Percentiles rank a stretch among this genome's conserved stretches.
Evolutionary conservation across 768 basidiomycete species (phyloP).

Genomic region (Piloderma croceum): DNA sequence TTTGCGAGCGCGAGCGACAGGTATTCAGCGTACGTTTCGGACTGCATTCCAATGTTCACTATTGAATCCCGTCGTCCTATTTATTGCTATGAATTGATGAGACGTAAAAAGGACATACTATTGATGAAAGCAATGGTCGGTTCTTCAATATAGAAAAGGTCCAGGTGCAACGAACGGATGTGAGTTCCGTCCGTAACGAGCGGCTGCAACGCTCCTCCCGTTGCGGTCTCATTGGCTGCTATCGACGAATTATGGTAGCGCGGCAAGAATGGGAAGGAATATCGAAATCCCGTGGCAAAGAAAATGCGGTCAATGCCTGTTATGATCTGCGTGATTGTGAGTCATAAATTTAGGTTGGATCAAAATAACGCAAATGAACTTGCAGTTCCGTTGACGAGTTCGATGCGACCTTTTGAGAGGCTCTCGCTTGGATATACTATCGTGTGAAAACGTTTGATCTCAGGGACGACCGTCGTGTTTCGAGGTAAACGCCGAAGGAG

Average conservation of each 20-base stretch:
- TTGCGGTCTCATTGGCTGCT: slow-evolving; percentile 8
- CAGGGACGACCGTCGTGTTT: slow-evolving; percentile 20
- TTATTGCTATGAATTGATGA: too few species aligned
- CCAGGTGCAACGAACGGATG: slow-evolving; percentile 23
- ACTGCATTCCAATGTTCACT: slow-evolving; percentile 10
- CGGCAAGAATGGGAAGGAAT: slow-evolving; percentile 27
- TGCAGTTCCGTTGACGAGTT: slow-evolving; percentile 23
- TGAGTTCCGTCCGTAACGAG: slow-evolving; percentile 23
- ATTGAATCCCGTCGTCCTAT: too few species aligned
- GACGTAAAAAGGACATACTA: slow-evolving; percentile 1
- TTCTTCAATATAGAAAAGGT: slow-evolving; percentile 28
- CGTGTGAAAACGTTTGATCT: slow-evolving; percentile 22
- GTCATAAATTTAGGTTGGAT: too few species aligned
- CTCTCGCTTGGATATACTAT: background rate
- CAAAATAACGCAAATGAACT: background rate
- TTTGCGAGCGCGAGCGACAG: slow-evolving; percentile 23
- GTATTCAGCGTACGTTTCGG: slow-evolving; percentile 10
- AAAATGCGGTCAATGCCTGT: slow-evolving; percentile 24
- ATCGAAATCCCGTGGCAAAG: slow-evolving; percentile 27
- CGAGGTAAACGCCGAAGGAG: slow-evolving; percentile 17
- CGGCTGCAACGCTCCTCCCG: slow-evolving; percentile 7
- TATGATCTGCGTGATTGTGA: slow-evolving; percentile 10
- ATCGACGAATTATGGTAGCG: slow-evolving; percentile 23
- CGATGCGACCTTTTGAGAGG: slow-evolving; percentile 13
- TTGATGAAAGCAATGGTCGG: slow-evolving; percentile 25